These are phyloP conservation scores for Aureobasidium lini DNA, from an alignment of 2,329 filamentous ascomycete genomes.

Conservation along the genomic window DNA sequence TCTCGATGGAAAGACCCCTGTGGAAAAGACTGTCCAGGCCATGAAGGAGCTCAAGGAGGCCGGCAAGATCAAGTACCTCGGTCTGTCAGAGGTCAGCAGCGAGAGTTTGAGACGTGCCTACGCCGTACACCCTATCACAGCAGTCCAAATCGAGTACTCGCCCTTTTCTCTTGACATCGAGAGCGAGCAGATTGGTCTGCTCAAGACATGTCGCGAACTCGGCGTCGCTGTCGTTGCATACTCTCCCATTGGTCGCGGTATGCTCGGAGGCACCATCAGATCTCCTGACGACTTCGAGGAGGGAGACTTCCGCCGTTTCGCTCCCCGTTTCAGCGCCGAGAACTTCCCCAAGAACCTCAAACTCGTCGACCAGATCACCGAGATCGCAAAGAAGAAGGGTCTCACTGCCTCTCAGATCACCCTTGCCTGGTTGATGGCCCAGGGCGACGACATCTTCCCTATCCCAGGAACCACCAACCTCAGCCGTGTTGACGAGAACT, in stretches of 20 bases:
- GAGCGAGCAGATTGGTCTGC: slow-evolving; percentile 38
- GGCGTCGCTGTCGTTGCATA: slow-evolving; percentile 52
- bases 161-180: slow-evolving; percentile 54
- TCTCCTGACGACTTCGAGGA: slow-evolving; percentile 39
- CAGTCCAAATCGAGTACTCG: slow-evolving; percentile 48
- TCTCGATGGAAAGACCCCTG: slow-evolving; percentile 35
- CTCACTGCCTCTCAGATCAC: slow-evolving; percentile 51
- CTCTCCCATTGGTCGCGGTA: slow-evolving; percentile 52
- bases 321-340: slow-evolving; percentile 45
- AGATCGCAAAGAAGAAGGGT: slow-evolving; percentile 47
- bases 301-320: slow-evolving; percentile 39
- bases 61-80: slow-evolving; percentile 49
- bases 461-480: slow-evolving; percentile 43
- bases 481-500: slow-evolving; percentile 40
- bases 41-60: slow-evolving; percentile 41
- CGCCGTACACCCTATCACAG: slow-evolving; percentile 42
- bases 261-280: slow-evolving; percentile 47
- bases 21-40: slow-evolving; percentile 38
- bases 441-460: slow-evolving; percentile 33
- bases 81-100: slow-evolving; percentile 43
- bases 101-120: slow-evolving; percentile 44
- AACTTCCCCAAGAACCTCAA: slow-evolving; percentile 51
- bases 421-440: slow-evolving; percentile 56
- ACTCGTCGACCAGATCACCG: slow-evolving; percentile 44
- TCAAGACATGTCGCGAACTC: slow-evolving; percentile 51